A percentile compares a stretch with the other conserved stretches of the same genome.
Conservation (phyloP, 371 early-diverging fungal genomes). For the Rhizopus sp. region DNA sequence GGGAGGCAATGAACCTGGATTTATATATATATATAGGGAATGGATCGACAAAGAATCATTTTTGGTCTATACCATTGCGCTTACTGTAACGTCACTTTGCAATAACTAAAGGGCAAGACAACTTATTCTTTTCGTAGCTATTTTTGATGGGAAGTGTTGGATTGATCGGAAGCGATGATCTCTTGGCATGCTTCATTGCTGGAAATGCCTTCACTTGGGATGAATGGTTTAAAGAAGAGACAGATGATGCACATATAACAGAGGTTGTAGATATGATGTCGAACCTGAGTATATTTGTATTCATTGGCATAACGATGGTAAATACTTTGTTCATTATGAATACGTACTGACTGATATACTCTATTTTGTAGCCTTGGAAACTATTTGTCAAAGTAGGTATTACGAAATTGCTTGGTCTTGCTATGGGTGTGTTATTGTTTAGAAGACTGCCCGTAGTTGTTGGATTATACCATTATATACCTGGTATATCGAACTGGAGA, state of each 20-base stretch:
- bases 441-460: conserved; percentile 81
- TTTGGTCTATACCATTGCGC: conserved; percentile 80
- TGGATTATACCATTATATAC: conserved; percentile 63
- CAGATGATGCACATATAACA: conserved; percentile 79
- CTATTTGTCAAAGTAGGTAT: conserved; percentile 47
- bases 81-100: conserved; percentile 58
- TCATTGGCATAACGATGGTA: conserved; percentile 80
- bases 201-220: conserved; percentile 90
- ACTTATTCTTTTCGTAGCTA: conserved; percentile 38
- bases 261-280: conserved; percentile 86
- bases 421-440: conserved; percentile 70
- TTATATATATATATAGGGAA: conserved; percentile 4
- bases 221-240: conserved; percentile 83
- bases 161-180: conserved; percentile 78
- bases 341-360: neutral
- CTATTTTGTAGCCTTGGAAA: conserved; percentile 62
- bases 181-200: conserved; percentile 88
- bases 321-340: too few species aligned
- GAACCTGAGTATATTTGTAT: conserved; percentile 87
- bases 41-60: conserved; percentile 89
- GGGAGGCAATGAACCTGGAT: neutral
- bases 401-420: conserved; percentile 62
- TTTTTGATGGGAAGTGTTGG: conserved; percentile 78
- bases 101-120: too few species aligned
- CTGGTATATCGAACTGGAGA: conserved; percentile 62